Conservation (phyloP, 2,329 filamentous ascomycete genomes). For the Trichophyton mentagrophytes region DNA sequence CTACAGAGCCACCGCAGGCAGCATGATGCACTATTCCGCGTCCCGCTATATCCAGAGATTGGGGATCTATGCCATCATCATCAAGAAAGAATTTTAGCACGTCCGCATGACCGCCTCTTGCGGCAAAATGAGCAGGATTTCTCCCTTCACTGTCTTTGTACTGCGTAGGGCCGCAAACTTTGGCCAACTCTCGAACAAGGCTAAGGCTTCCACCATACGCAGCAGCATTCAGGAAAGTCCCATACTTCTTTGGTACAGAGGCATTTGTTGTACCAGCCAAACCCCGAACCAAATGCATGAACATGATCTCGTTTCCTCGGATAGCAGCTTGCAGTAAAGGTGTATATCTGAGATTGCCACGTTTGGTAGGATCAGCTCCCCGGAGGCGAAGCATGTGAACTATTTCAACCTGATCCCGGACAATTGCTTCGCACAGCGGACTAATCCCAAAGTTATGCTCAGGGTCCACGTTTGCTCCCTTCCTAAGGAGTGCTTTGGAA, state of each 20-base stretch:
- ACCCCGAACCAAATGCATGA: not conserved
- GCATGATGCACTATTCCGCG: not conserved
- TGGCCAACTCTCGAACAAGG: not conserved
- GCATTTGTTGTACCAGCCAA: not conserved
- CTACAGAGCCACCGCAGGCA: not conserved
- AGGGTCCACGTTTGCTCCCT: not conserved
- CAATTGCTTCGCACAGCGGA: not conserved
- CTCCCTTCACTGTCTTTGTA: not conserved
- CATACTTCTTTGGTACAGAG: not conserved
- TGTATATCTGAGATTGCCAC: not conserved
- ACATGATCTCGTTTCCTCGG: not conserved
- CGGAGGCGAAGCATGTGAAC: not conserved
- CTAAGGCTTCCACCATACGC: not conserved
- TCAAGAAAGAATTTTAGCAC: not conserved
- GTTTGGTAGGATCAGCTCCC: not conserved
- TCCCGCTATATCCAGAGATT: not conserved
- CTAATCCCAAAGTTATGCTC: not conserved
- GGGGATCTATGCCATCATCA: not conserved
- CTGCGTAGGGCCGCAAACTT: not conserved
- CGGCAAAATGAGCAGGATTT: not conserved
- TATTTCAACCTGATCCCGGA: not conserved
- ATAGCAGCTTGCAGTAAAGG: not conserved
- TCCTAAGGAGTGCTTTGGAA: not conserved
- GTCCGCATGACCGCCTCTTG: not conserved
- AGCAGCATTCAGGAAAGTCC: not conserved